These are phyloP conservation scores for Vigna angularis DNA, from an alignment of 306 rosid species.

Conservation along the genomic window DNA sequence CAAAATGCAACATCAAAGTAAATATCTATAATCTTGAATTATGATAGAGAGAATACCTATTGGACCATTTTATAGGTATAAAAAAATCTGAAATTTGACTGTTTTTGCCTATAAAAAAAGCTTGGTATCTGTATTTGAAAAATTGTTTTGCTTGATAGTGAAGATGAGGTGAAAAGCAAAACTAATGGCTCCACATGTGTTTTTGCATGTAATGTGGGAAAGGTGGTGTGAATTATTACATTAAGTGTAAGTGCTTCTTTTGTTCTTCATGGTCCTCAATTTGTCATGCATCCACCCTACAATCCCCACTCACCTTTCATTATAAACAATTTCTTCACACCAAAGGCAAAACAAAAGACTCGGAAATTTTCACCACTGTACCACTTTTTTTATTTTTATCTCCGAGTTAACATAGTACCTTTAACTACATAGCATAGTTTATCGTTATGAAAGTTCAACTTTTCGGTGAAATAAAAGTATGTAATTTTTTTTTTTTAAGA, in stretches of 20 bases:
- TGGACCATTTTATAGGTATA: not conserved
- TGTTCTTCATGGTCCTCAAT: slow-evolving; percentile 40
- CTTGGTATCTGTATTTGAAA: not conserved
- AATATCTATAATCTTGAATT: not conserved
- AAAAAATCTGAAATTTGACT: no score
- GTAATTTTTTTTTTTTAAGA: no score
- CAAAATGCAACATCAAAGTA: slow-evolving; percentile 8
- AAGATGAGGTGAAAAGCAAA: slow-evolving; percentile 40
- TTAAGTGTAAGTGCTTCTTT: slow-evolving; percentile 30
- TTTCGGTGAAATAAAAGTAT: no score
- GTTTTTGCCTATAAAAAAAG: no score
- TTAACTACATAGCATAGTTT: no score
- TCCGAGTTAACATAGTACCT: no score
- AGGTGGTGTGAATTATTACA: slow-evolving; percentile 46
- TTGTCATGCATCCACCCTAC: slow-evolving; percentile 35
- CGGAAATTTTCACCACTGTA: no score
- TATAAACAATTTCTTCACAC: slow-evolving; percentile 29
- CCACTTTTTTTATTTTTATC: no score
- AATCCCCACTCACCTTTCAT: slow-evolving; percentile 36
- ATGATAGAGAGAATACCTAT: not conserved
- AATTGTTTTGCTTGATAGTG: slow-evolving; percentile 24
- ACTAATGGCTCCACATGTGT: slow-evolving; percentile 25
- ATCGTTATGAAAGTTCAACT: no score
- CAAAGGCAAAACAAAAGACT: slow-evolving; percentile 27
- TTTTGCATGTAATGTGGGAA: slow-evolving; percentile 44